Base-by-base conservation (phyloP, 1,284 basidiomycete species). In the Leccinum subrobustum region DNA sequence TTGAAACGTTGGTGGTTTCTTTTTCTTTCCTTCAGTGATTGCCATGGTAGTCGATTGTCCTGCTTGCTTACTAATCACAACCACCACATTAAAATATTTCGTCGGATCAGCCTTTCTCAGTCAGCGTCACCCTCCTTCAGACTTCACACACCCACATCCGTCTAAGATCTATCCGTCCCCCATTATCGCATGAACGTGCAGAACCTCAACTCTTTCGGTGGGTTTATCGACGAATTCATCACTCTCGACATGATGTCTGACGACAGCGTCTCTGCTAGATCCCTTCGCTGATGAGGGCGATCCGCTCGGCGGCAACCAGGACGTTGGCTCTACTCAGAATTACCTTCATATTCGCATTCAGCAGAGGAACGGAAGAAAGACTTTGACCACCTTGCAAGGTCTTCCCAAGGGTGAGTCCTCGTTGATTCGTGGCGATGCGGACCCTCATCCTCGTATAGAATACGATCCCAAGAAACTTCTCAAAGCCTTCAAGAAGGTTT, bases 351-450 rank as follows among this genome's bases (percentile, higher is more conserved):
- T 96, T 74, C 93, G 94, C 82, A 93, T 99, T 73, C 97, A 99
- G 79, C 97, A 99, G 80, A 87, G 97, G 73, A 99, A 99, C 87
- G 97, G 97, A 69, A 88, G 97, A 71, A 99, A 99, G 86, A 98
- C 96, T 65, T 81, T 99, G 81, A 99, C 97, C 50, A 99, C 96
- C 61, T 84, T 99, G 68, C 96, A 99, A 79, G 97, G 97, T 67
- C 81, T 99, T 65, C 94, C 94, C 63, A 95, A 93, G 80, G 89
- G 95, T 93, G 68, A 67, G 87, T 35, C 35, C n/a, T n/a, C n/a
- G 55, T 58, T 54, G 52, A 47, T 29, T 56, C 27, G 54, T 57
- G 51, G 60, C 64, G 55, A 57, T 65, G 54, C 54, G 54, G 48
- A 54, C 60, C 56, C 63, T 61, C 54, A 65, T 63, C 61, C 9